Percentiles rank a stretch among this genome's conserved stretches.
phyloP scores from a whole-genome alignment of 352 stramenopile species.

The Globisporangium mamillatum region DNA sequence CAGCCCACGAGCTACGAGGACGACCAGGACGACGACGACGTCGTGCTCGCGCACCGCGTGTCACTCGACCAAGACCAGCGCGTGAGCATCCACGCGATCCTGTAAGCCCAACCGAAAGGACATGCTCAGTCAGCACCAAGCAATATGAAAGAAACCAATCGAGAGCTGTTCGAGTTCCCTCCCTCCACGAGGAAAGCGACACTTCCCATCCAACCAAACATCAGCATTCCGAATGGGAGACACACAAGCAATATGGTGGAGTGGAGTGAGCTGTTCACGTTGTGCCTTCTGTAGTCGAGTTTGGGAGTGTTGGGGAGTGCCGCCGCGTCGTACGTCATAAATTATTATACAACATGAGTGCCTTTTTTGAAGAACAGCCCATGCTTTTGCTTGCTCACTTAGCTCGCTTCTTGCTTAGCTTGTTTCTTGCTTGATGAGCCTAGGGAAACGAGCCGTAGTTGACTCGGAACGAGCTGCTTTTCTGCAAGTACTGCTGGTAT shows the following conservation, averaged over 20 bases:
- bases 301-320: neutral
- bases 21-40: slow-evolving; percentile 35
- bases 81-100: slow-evolving; percentile 62
- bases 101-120: slow-evolving; percentile 26
- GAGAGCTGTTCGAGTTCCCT: neutral
- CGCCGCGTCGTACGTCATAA: slow-evolving; percentile 5
- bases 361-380: neutral
- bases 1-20: slow-evolving; percentile 21
- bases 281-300: neutral
- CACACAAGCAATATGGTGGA: neutral
- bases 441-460: slow-evolving; percentile 28
- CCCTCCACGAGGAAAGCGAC: neutral
- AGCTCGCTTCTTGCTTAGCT: neutral
- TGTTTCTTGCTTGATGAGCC: neutral
- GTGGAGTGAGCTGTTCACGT: neutral
- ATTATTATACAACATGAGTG: slow-evolving; percentile 7
- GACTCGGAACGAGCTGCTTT: slow-evolving; percentile 8
- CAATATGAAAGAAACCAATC: neutral
- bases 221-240: neutral
- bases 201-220: neutral
- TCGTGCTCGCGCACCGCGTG: slow-evolving; percentile 54
- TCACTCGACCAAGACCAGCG: slow-evolving; percentile 59
- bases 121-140: neutral
- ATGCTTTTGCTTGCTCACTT: neutral
- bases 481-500: slow-evolving; percentile 9